A percentile compares a stretch with the other conserved stretches of the same genome.
Conservation (phyloP, 1,284 basidiomycete genomes). For the Malassezia yamatoensis region DNA sequence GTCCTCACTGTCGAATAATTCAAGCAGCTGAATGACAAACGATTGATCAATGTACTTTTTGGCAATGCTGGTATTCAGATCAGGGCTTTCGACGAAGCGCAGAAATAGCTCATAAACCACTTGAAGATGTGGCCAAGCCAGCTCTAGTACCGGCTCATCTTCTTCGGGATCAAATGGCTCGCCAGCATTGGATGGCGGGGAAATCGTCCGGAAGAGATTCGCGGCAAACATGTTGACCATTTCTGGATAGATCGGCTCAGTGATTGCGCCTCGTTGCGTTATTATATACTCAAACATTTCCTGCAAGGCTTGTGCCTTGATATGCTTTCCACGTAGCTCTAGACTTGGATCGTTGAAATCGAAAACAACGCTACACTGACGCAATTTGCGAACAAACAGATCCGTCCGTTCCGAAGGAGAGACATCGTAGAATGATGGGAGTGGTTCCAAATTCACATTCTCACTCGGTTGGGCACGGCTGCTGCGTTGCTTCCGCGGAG, state of each 20-base stretch:
- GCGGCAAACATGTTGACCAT: conserved; percentile 84
- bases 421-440: conserved; percentile 91
- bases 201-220: conserved; percentile 98
- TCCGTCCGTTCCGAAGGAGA: conserved; percentile 75
- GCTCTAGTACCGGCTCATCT: conserved; percentile 95
- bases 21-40: conserved; percentile 86
- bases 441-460: conserved; percentile 85
- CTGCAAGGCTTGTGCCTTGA: conserved; percentile 93
- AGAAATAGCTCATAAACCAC: conserved; percentile 99
- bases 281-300: conserved; percentile 99
- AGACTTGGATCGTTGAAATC: conserved; percentile 97
- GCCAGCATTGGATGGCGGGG: conserved; percentile 94
- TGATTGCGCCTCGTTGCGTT: conserved; percentile 88
- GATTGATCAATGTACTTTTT: conserved; percentile 95
- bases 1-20: conserved; percentile 97
- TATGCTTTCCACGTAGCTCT: conserved; percentile 92
- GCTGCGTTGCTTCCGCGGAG: conserved; percentile 45
- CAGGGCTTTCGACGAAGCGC: conserved; percentile 91
- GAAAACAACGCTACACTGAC: conserved; percentile 91
- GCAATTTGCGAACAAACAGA: conserved; percentile 86
- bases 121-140: conserved; percentile 98
- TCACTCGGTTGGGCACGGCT: conserved; percentile 85
- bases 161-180: conserved; percentile 99
- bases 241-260: conserved; percentile 95
- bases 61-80: conserved; percentile 96